Evolutionary conservation across 2,329 filamentous ascomycete species (phyloP).

Genomic region (Penicillium hesseltinei): DNA sequence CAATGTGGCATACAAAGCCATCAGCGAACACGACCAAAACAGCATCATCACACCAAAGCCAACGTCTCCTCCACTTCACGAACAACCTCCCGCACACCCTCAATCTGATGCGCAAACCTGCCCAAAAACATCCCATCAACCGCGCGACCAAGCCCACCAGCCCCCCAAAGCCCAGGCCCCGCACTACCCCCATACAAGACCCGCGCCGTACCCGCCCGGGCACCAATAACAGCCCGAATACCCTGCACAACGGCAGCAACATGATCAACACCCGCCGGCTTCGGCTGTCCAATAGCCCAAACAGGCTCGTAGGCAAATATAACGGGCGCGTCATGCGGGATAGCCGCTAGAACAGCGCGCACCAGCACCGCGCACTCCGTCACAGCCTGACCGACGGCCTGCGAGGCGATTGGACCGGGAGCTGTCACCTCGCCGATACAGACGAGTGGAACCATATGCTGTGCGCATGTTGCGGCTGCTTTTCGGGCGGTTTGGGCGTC

Average conservation of each 20-base stretch:
- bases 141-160: conserved; percentile 57
- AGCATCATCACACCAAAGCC: conserved; percentile 2
- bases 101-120: conserved; percentile 74
- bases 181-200: conserved; percentile 83
- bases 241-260: conserved; percentile 68
- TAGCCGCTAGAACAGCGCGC: conserved; percentile 58
- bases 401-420: conserved; percentile 46
- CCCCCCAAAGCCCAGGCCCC: conserved; percentile 68
- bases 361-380: conserved; percentile 67
- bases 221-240: conserved; percentile 56
- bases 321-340: conserved; percentile 64
- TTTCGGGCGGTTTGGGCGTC: conserved; percentile 67
- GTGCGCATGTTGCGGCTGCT: conserved; percentile 64
- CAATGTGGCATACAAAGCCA: not conserved
- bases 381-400: conserved; percentile 58
- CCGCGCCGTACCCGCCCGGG: conserved; percentile 59
- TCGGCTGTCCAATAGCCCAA: conserved; percentile 77
- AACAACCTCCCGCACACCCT: conserved; percentile 69
- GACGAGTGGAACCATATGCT: conserved; percentile 72
- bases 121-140: conserved; percentile 81
- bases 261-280: conserved; percentile 70
- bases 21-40: not conserved
- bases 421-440: conserved; percentile 72
- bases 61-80: conserved; percentile 61
- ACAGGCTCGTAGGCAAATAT: conserved; percentile 84